Evolutionary conservation across 257 asterid species (phyloP), one percentile per base, ranked within the genome.

Genomic region (Apocynum venetum): DNA sequence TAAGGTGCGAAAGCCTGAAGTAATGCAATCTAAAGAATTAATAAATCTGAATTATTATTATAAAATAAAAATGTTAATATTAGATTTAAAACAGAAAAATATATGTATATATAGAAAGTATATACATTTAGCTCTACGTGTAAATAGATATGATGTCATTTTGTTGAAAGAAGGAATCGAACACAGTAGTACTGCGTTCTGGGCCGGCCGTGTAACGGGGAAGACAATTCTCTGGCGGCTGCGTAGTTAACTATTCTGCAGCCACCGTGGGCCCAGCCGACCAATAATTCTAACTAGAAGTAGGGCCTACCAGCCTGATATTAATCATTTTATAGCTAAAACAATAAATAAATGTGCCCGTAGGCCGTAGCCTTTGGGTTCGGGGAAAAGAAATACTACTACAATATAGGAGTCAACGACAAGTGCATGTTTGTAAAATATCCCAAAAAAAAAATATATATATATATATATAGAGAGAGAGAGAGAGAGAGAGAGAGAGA

Each of bases 161-260:
- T 35, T 20, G 74, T 66, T 38, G 73, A 71, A 47, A 2, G 77
- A 60, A 71, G 40, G 77, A 66, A 57, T 43, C 41, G 48, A 31
- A 20, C 38, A 4, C 40, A 57, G 64, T 71, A 38, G 47, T 44
- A 6, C 51, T 43, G 47, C 7, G 53, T 76, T 41, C n/a, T 77
- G 67, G 68, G 69, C 46, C 68, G 75, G 74, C 68, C 56, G 20
- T 19, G 74, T 40, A 35, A 68, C 69, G 69, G 8, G 8, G 73
- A 36, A 47, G 72, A 36, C 49, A 47, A 76, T 48, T 76, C 64
- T 73, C 2, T 66, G 74, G 80, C 75, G 67, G 80, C 80, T 52
- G 57, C 68, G 5, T 77, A 10, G 59, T 3, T 46, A 56, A 53
- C 61, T 70, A 61, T 8, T 13, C 78, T 5, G 15, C 31, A 5